Base-by-base conservation (phyloP, 345 rosid genomes). In the Salix suchowensis region DNA sequence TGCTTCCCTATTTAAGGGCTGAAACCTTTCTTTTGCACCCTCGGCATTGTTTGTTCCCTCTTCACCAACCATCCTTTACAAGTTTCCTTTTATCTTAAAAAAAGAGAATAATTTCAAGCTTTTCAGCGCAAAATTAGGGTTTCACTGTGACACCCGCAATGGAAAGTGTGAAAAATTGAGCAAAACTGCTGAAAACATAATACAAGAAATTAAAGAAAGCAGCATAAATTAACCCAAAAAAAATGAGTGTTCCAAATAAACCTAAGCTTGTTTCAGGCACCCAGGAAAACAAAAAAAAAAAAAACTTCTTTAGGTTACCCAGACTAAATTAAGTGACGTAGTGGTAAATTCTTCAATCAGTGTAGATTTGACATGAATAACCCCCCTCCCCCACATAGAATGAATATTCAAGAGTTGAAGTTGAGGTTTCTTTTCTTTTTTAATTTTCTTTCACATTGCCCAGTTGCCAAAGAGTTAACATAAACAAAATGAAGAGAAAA, bases 11-110 rank as follows among this genome's bases (percentile, higher is more conserved):
- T 82, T 86, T 77, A 80, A 54, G 73, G 74, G 79, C 34, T 42
- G 79, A 69, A 70, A 65, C 54, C 32, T 76, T 65, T 77, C 87
- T 65, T 82, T 85, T 18, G 60, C 40, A 76, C 80, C 82, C 13
- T 58, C 85, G 62, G 87, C 86, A 78, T 84, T 84, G 68, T 80
- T 76, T 30, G 81, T 84, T 61, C 83, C 85, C 76, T 85, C 96
- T 36, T 81, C 89, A 78, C 79, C 76, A 15, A 68, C 78, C 94
- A 89, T 93, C 11, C 62, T 23, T 58, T n/a, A 58, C 4, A 58
- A 7, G 14, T n/a, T 55, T 65, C 37, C 37, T 72, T 75, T 67
- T 65, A 42, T 72, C 19, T 21, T 26, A 68, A 64, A 23, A 32
- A 48, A 4, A 7, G 52, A 39, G 42, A 72, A 78, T 28, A 77